Percentiles rank a stretch among this genome's conserved stretches.
Evolutionary conservation across 441 rosid genomes (phyloP).

Genomic region (Gossypium laxum): DNA sequence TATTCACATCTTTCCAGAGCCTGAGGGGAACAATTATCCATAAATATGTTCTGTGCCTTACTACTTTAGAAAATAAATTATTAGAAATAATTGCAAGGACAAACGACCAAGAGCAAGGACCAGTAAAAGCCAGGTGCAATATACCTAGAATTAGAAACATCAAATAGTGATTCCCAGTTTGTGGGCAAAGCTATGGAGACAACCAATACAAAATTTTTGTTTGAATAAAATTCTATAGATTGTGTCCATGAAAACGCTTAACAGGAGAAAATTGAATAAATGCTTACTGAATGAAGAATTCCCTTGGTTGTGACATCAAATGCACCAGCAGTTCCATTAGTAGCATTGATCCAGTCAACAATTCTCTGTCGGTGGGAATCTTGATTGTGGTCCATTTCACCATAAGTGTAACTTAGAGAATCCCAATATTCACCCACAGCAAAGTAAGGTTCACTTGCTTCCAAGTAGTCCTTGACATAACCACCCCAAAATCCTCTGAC

Average conservation of each 20-base stretch:
- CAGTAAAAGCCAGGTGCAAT: not conserved
- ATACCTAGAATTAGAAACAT: constrained; percentile 10
- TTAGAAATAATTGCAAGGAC: not conserved
- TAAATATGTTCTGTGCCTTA: constrained; percentile 1
- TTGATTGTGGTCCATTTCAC: constrained; percentile 83
- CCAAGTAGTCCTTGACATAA: constrained; percentile 85
- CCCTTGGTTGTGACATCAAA: constrained; percentile 98
- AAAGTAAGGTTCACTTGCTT: constrained; percentile 66
- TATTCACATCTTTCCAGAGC: constrained; percentile 74
- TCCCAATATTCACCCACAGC: constrained; percentile 96
- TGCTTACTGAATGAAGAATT: constrained; percentile 69
- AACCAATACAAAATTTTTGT: not conserved
- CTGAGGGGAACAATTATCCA: constrained; percentile 25
- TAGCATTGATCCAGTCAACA: constrained; percentile 78
- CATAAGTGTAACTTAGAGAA: constrained; percentile 70
- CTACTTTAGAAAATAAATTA: not conserved
- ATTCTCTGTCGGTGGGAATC: constrained; percentile 91
- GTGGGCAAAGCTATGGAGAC: not conserved
- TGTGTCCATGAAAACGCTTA: not conserved
- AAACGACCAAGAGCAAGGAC: not conserved
- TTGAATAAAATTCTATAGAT: not conserved
- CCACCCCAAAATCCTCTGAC: constrained; percentile 99
- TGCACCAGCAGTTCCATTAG: constrained; percentile 80
- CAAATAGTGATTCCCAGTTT: constrained; percentile 3
- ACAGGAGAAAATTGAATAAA: constrained; percentile 2